phyloP scores from a whole-genome alignment of 2,329 filamentous ascomycete species.

The Diaporthe vaccinii region DNA sequence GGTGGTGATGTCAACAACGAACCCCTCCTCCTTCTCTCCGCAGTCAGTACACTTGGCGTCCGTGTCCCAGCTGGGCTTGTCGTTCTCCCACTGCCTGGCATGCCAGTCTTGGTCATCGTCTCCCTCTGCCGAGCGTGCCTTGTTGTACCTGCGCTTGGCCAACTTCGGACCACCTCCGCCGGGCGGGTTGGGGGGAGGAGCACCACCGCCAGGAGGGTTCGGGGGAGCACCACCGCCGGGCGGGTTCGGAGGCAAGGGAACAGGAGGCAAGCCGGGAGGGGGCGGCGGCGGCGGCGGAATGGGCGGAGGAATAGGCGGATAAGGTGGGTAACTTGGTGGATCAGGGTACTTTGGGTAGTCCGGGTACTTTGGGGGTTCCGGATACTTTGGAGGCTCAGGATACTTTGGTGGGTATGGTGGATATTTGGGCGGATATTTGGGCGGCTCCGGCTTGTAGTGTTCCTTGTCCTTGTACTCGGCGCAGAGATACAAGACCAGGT shows the following conservation, averaged over 20 bases:
- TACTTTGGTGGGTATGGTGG: background rate
- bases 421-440: background rate
- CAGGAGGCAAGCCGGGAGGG: too few relatives aligned
- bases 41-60: slow-evolving; percentile 32
- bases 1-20: background rate
- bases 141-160: background rate
- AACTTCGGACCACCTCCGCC: too few relatives aligned
- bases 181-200: too few relatives aligned
- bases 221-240: too few relatives aligned
- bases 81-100: slow-evolving; percentile 35
- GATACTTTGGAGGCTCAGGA: background rate
- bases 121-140: background rate
- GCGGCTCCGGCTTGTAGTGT: background rate
- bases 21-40: slow-evolving; percentile 8
- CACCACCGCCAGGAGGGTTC: too few relatives aligned
- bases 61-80: slow-evolving; percentile 38
- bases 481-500: slow-evolving; percentile 32
- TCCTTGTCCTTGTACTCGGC: slow-evolving; percentile 8
- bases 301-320: background rate
- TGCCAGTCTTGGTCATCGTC: slow-evolving; percentile 19
- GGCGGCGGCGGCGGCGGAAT: background rate
- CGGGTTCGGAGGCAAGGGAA: too few relatives aligned
- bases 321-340: background rate
- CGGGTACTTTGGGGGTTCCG: background rate
- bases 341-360: background rate